phyloP scores from a whole-genome alignment of 1,139 yeast genomes.

The Saccharomyces hybrid region DNA sequence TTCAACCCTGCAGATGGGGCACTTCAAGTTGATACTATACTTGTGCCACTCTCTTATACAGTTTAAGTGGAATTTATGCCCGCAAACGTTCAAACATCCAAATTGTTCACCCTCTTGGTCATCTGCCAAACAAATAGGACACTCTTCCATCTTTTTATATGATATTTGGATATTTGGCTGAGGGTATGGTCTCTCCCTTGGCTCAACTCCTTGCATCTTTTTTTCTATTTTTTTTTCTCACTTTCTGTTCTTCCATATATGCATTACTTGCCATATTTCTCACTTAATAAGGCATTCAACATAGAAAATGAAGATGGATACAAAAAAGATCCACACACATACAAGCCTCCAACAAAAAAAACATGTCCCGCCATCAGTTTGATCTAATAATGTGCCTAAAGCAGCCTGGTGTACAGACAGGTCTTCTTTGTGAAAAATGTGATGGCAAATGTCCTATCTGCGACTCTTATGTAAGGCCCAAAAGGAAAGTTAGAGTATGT shows the following conservation, averaged over 20 bases:
- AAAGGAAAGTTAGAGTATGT: slow-evolving; percentile 65
- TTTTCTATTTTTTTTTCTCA: neutral
- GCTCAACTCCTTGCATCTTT: neutral
- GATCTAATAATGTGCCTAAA: slow-evolving; percentile 81
- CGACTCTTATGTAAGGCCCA: slow-evolving; percentile 78
- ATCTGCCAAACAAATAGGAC: slow-evolving; percentile 26
- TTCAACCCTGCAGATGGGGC: slow-evolving; percentile 25
- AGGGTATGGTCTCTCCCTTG: neutral
- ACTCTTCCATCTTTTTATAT: slow-evolving; percentile 28
- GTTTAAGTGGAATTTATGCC: slow-evolving; percentile 23
- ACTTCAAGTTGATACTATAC: slow-evolving; percentile 19
- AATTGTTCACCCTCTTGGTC: slow-evolving; percentile 16
- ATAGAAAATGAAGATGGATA: neutral
- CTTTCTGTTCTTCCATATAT: neutral
- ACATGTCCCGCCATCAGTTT: slow-evolving; percentile 85
- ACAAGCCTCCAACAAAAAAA: neutral
- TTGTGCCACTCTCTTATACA: slow-evolving; percentile 29
- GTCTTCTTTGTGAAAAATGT: slow-evolving; percentile 72
- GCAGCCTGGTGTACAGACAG: slow-evolving; percentile 70
- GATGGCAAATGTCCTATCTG: slow-evolving; percentile 91
- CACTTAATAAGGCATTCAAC: neutral
- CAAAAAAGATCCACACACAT: neutral
- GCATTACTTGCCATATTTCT: neutral
- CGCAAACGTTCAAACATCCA: slow-evolving; percentile 22
- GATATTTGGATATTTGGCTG: neutral